Percentiles rank a stretch among this genome's conserved stretches.
Conservation (phyloP, 768 basidiomycete genomes). For the Suillus occidentalis region DNA sequence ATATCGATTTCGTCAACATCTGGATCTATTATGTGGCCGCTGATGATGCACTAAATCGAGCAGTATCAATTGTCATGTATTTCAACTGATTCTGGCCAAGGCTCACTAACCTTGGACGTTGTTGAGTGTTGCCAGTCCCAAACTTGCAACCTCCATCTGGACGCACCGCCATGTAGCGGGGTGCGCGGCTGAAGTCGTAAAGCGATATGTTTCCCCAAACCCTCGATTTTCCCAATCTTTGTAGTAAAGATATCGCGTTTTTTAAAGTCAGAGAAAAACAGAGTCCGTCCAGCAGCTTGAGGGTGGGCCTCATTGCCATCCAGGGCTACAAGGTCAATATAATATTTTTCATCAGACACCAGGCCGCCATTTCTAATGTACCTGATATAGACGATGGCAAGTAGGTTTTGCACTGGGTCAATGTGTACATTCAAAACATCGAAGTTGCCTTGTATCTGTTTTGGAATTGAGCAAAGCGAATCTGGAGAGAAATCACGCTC, state of each 20-base stretch:
- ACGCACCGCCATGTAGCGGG: not conserved
- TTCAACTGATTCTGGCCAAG: not conserved
- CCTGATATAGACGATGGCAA: not conserved
- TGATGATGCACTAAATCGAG: not conserved
- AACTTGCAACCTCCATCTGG: not conserved
- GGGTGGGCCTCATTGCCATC: not conserved
- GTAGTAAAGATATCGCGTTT: not conserved
- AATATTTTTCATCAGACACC: not conserved
- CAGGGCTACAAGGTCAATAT: not conserved
- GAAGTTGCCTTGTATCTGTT: not conserved
- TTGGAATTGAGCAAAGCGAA: not conserved
- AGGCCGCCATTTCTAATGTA: not conserved
- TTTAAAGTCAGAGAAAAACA: not conserved
- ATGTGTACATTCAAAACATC: not conserved
- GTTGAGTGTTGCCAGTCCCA: slow-evolving; percentile 2
- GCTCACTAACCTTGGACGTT: not conserved
- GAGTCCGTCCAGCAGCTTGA: not conserved
- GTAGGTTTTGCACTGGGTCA: not conserved
- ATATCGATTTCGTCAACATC: not conserved
- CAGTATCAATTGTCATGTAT: not conserved
- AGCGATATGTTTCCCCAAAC: not conserved
- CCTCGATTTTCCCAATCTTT: not conserved
- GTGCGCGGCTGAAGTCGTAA: not conserved
- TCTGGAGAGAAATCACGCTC: not conserved
- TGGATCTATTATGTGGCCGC: not conserved